A percentile compares a stretch with the other conserved stretches of the same genome.
Conservation (phyloP, 1,284 basidiomycete genomes). For the Puccinia polysora region DNA sequence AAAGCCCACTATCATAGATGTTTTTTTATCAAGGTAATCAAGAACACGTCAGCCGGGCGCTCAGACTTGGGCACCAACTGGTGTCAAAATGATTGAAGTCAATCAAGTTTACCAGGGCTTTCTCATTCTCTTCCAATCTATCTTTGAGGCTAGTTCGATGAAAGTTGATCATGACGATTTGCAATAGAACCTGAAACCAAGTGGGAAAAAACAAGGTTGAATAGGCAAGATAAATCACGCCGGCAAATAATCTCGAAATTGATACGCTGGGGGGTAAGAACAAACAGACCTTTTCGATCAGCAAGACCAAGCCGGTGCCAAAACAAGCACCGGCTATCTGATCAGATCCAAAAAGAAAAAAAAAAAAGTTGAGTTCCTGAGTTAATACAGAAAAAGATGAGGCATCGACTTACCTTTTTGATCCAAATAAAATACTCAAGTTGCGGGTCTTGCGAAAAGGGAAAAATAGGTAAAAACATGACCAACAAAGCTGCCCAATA, state of each 20-base stretch:
- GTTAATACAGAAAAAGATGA: neutral
- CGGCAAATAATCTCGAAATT: neutral
- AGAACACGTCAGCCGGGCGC: neutral
- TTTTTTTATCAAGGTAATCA: neutral
- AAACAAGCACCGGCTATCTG: slow-evolving; percentile 58
- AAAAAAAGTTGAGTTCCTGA: neutral
- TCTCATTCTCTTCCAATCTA: slow-evolving; percentile 31
- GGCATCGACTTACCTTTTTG: slow-evolving; percentile 8
- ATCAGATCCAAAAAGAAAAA: no score
- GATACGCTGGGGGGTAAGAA: slow-evolving; percentile 58
- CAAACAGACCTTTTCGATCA: slow-evolving; percentile 61
- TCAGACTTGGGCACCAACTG: neutral
- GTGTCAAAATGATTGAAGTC: neutral
- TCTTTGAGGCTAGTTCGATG: slow-evolving; percentile 35
- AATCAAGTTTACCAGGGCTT: slow-evolving; percentile 22
- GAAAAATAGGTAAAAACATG: slow-evolving; percentile 33
- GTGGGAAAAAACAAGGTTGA: neutral
- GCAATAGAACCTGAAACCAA: slow-evolving; percentile 36
- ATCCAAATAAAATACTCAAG: slow-evolving; percentile 25
- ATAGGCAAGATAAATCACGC: neutral
- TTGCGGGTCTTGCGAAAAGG: neutral
- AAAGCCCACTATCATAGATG: slow-evolving; percentile 43
- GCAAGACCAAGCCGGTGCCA: slow-evolving; percentile 61
- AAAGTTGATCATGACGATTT: slow-evolving; percentile 41
- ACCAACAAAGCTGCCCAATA: slow-evolving; percentile 22